Percentiles rank a stretch among this genome's conserved stretches.
Conservation (phyloP, 2,329 filamentous ascomycete genomes). For the Arthrobotrys sphaeroides region DNA sequence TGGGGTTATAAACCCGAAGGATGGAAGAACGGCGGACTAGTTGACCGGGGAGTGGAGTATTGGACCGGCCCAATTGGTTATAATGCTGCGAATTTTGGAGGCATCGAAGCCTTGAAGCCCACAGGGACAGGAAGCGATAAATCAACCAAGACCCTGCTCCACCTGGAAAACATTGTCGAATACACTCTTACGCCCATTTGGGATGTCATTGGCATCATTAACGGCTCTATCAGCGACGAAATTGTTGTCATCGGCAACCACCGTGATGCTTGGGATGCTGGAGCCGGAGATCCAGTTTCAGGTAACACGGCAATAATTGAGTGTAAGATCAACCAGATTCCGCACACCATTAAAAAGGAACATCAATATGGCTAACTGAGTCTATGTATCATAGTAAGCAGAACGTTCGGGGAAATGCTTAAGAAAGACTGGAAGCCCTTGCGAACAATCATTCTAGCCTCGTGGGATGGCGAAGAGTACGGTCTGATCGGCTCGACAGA, state of each 20-base stretch:
- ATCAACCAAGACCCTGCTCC: constrained; percentile 70
- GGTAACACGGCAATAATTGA: constrained; percentile 66
- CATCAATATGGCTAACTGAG: neutral
- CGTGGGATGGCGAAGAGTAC: constrained; percentile 94
- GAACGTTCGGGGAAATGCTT: constrained; percentile 80
- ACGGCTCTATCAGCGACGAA: constrained; percentile 86
- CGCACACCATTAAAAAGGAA: too few species aligned
- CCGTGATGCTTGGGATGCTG: constrained; percentile 90
- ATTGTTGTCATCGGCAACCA: constrained; percentile 92
- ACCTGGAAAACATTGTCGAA: constrained; percentile 39
- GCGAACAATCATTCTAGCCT: constrained; percentile 93
- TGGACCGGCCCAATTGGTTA: constrained; percentile 80
- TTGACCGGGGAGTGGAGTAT: constrained; percentile 72
- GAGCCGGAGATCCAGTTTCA: constrained; percentile 80
- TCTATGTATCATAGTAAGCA: constrained; percentile 72
- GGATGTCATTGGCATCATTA: constrained; percentile 66
- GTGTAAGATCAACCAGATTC: constrained; percentile 62
- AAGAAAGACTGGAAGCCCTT: constrained; percentile 87
- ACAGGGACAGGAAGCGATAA: constrained; percentile 80
- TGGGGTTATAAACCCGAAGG: constrained; percentile 81
- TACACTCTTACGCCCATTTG: constrained; percentile 34
- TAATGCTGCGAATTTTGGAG: constrained; percentile 76
- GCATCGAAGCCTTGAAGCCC: constrained; percentile 85
- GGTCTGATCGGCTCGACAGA: constrained; percentile 95
- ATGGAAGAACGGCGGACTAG: constrained; percentile 80